Conservation (phyloP, 2,329 filamentous ascomycete genomes). For the Hymenoscyphus repandus region DNA sequence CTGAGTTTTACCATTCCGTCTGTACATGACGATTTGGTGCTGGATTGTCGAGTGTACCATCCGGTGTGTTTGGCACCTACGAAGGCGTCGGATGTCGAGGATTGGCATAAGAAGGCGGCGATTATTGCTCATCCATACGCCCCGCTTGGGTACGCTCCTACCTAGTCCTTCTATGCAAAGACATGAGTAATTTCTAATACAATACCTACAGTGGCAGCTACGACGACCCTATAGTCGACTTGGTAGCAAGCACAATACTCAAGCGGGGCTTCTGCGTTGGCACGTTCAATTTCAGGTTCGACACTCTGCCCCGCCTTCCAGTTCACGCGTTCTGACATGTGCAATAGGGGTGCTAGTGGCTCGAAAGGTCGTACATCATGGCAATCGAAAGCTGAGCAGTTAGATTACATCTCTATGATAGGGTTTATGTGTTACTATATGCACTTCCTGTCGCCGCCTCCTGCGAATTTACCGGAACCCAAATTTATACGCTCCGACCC, state of each 20-base stretch:
- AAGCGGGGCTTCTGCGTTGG: conserved; percentile 67
- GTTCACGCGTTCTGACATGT: conserved; percentile 11
- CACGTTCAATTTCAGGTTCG: conserved; percentile 87
- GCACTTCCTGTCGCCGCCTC: conserved; percentile 37
- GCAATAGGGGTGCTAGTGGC: conserved; percentile 63
- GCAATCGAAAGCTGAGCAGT: conserved; percentile 74
- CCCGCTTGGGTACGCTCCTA: conserved; percentile 55
- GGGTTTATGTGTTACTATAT: conserved; percentile 75
- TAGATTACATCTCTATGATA: conserved; percentile 78
- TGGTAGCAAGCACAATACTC: conserved; percentile 42
- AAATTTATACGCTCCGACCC: conserved; percentile 15
- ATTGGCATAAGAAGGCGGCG: conserved; percentile 43
- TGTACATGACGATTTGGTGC: conserved; percentile 66
- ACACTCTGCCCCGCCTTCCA: not conserved
- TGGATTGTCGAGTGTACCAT: conserved; percentile 83
- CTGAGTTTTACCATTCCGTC: conserved; percentile 77
- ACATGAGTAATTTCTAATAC: conserved; percentile 39
- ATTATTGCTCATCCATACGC: conserved; percentile 89
- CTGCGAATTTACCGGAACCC: not conserved
- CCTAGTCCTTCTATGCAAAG: not conserved
- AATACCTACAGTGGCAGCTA: conserved; percentile 49
- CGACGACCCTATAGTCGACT: conserved; percentile 9
- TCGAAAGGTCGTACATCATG: conserved; percentile 80
- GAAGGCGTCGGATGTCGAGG: conserved; percentile 14
- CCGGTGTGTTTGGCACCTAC: conserved; percentile 41